These are phyloP conservation scores for Linum tenue DNA, from an alignment of 345 rosid species.

Conservation along the genomic window DNA sequence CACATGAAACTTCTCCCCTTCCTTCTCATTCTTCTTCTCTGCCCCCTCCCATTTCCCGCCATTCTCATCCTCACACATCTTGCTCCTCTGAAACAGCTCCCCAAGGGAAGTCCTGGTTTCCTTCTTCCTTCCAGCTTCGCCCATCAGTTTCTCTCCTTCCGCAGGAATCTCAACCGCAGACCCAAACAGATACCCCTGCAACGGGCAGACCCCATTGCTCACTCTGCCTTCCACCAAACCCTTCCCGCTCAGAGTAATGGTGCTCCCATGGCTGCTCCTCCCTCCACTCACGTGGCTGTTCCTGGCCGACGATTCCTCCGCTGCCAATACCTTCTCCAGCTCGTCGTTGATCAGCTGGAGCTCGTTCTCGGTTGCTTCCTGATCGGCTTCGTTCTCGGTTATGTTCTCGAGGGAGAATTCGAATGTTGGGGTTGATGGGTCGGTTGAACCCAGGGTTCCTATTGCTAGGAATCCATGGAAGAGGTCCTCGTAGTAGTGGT, in stretches of 20 bases:
- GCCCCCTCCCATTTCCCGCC: slow-evolving; percentile 41
- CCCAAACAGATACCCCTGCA: slow-evolving; percentile 65
- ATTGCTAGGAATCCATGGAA: slow-evolving; percentile 81
- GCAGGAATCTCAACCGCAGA: slow-evolving; percentile 50
- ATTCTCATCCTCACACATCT: slow-evolving; percentile 37
- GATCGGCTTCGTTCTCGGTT: slow-evolving; percentile 44
- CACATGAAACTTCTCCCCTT: slow-evolving; percentile 48
- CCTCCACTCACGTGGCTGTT: slow-evolving; percentile 61
- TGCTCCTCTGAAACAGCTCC: slow-evolving; percentile 64
- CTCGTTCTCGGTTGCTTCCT: slow-evolving; percentile 58
- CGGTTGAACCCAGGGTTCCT: slow-evolving; percentile 56
- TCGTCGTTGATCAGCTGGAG: slow-evolving; percentile 62
- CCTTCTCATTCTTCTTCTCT: slow-evolving; percentile 47
- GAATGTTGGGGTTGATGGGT: slow-evolving; percentile 66
- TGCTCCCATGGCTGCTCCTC: slow-evolving; percentile 71
- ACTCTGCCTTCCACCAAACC: slow-evolving; percentile 40
- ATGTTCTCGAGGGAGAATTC: slow-evolving; percentile 49
- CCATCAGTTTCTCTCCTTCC: slow-evolving; percentile 42
- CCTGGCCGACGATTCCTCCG: slow-evolving; percentile 71
- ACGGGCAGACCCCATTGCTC: slow-evolving; percentile 49
- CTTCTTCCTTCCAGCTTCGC: slow-evolving; percentile 24
- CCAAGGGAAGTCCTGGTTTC: slow-evolving; percentile 67
- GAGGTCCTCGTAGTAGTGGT: slow-evolving; percentile 29
- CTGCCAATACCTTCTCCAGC: slow-evolving; percentile 59
- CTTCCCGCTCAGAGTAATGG: slow-evolving; percentile 63